phyloP scores from a whole-genome alignment of 2,329 filamentous ascomycete genomes.

The Lecanicillium sp. region DNA sequence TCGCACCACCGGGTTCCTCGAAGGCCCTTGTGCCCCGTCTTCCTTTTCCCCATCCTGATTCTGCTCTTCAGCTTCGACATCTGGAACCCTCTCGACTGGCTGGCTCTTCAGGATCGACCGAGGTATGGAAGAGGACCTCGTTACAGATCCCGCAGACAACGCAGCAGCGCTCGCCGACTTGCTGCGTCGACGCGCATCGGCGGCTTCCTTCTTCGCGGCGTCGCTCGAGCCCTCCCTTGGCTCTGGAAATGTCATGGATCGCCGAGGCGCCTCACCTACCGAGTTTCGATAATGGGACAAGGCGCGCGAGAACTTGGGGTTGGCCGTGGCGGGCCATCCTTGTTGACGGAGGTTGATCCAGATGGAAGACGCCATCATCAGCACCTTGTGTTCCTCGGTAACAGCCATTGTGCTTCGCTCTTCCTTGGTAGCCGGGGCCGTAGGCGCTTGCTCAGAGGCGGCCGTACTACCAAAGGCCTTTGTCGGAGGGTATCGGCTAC shows the following conservation, averaged over 20 bases:
- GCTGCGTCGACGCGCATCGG: not conserved
- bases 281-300: slow-evolving; percentile 17
- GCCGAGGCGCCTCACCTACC: slow-evolving; percentile 5
- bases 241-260: slow-evolving; percentile 8
- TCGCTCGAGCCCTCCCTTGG: slow-evolving; percentile 5
- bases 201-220: slow-evolving; percentile 1
- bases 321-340: slow-evolving; percentile 25
- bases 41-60: too few relatives aligned
- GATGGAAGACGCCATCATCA: slow-evolving; percentile 30
- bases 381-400: slow-evolving; percentile 22
- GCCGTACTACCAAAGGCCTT: slow-evolving; percentile 21
- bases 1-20: too few relatives aligned
- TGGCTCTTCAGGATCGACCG: slow-evolving; percentile 18
- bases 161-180: slow-evolving; percentile 2
- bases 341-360: slow-evolving; percentile 29
- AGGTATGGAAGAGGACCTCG: slow-evolving; percentile 16
- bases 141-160: not conserved
- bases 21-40: too few relatives aligned
- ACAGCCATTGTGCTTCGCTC: slow-evolving; percentile 22
- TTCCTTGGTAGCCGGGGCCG: slow-evolving; percentile 9
- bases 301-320: slow-evolving; percentile 19
- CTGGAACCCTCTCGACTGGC: slow-evolving; percentile 3
- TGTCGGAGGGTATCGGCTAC: slow-evolving; percentile 39
- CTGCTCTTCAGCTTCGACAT: too few relatives aligned
- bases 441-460: not conserved